A percentile compares a stretch with the other conserved stretches of the same genome.
These are phyloP conservation scores for Hyphopichia pseudoburtonii DNA, from an alignment of 1,139 yeast species.

Conservation along the genomic window DNA sequence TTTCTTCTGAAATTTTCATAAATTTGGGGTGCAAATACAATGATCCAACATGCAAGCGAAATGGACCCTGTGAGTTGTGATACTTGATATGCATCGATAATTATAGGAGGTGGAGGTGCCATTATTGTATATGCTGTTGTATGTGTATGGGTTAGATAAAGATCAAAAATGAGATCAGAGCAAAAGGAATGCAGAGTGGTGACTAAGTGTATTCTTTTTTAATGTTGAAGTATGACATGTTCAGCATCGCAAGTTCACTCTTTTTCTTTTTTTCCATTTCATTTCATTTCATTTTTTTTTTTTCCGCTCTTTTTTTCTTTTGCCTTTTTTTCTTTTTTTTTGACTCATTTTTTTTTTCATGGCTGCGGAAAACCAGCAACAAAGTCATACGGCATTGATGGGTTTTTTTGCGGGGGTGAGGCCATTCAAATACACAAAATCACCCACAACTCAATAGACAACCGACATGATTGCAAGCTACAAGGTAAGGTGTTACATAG, in stretches of 20 bases:
- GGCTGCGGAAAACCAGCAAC: not conserved
- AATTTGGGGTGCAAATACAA: constrained; percentile 95
- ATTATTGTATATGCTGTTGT: no score
- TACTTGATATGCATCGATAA: constrained; percentile 71
- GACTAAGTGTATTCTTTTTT: no score
- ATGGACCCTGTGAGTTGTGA: constrained; percentile 91
- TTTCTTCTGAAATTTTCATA: constrained; percentile 85
- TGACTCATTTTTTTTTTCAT: not conserved
- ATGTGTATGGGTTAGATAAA: no score
- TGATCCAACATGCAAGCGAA: constrained; percentile 96
- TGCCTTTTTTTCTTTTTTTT: not conserved
- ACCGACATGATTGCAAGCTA: no score
- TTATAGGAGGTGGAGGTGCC: constrained; percentile 68
- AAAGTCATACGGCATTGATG: not conserved
- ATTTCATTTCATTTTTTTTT: not conserved
- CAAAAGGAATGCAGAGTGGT: no score
- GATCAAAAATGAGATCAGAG: no score
- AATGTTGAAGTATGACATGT: no score
- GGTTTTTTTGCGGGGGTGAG: no score
- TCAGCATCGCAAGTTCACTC: not conserved
- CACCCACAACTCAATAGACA: no score
- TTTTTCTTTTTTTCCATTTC: not conserved
- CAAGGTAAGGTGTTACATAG: no score
- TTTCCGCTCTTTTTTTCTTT: not conserved
- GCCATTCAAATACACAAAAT: no score